Evolutionary conservation across 164 flowering plant species (phyloP).

Genomic region (Liriodendron chinense): DNA sequence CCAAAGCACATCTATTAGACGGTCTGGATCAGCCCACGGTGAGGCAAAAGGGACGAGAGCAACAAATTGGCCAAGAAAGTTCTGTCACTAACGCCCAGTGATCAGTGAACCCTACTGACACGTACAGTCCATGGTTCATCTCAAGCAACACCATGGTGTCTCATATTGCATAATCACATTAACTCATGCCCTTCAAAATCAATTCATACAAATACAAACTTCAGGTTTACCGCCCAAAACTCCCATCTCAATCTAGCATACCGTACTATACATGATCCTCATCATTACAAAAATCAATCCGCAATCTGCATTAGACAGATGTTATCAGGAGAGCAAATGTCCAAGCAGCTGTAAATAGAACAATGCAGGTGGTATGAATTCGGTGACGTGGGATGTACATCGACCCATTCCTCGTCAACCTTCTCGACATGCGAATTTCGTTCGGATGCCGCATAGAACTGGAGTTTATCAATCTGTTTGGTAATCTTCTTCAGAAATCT

Average conservation of each 20-base stretch:
- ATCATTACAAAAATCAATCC: constrained; percentile 21
- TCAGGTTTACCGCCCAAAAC: background rate
- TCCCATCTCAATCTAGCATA: background rate
- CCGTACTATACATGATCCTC: background rate
- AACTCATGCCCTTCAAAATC: background rate
- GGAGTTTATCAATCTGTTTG: constrained; percentile 40
- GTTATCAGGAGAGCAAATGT: constrained; percentile 41
- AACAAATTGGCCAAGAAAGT: no score
- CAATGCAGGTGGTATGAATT: constrained; percentile 68
- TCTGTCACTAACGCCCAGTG: no score
- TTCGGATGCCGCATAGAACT: constrained; percentile 36
- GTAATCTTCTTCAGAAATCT: constrained; percentile 45
- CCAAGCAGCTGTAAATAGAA: constrained; percentile 56
- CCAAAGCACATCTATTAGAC: no score
- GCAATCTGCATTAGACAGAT: constrained; percentile 52
- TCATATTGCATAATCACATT: background rate
- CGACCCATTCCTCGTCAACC: constrained; percentile 72
- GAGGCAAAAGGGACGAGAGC: no score
- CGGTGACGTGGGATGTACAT: constrained; percentile 46
- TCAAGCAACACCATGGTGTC: background rate
- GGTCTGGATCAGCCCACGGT: no score
- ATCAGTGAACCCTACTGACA: background rate
- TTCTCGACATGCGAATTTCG: constrained; percentile 42
- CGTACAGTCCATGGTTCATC: background rate
- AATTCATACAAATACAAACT: background rate